These are phyloP conservation scores for Hirschioporus abietinus DNA, from an alignment of 768 basidiomycete species.

Conservation along the genomic window DNA sequence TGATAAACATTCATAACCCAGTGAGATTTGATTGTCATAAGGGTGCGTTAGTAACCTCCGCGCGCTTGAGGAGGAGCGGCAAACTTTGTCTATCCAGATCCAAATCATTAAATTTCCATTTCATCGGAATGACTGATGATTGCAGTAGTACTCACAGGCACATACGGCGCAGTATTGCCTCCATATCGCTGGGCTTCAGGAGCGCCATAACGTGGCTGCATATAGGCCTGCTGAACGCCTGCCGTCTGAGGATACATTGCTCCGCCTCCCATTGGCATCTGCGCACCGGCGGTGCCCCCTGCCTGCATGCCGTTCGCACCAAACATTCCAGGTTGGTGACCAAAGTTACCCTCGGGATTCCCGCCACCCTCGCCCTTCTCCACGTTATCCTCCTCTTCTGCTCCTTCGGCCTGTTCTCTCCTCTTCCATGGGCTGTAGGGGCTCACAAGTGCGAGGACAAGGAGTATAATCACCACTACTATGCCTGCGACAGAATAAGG, in stretches of 20 bases:
- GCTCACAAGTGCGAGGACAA: background rate
- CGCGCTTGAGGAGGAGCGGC: too few relatives aligned
- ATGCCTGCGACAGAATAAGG: background rate
- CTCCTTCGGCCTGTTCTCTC: background rate
- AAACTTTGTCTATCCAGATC: too few relatives aligned
- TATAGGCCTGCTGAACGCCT: background rate
- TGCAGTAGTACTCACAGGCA: background rate
- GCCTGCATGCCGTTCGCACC: background rate
- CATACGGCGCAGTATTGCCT: background rate
- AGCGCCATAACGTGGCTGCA: background rate
- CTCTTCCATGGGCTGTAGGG: background rate
- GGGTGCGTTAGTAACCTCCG: too few relatives aligned
- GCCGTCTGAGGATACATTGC: background rate
- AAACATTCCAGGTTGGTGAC: background rate
- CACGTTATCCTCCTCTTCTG: background rate
- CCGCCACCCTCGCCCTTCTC: background rate
- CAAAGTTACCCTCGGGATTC: background rate
- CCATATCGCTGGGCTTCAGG: background rate
- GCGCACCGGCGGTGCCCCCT: background rate
- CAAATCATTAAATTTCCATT: too few relatives aligned
- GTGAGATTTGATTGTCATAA: too few relatives aligned
- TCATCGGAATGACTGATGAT: too few relatives aligned
- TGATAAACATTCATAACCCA: too few relatives aligned
- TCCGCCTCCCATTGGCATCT: too few relatives aligned
- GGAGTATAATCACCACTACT: background rate